A percentile compares a stretch with the other conserved stretches of the same genome.
Evolutionary conservation across 805 yeast genomes (phyloP).

Genomic region (Candida ovalis): DNA sequence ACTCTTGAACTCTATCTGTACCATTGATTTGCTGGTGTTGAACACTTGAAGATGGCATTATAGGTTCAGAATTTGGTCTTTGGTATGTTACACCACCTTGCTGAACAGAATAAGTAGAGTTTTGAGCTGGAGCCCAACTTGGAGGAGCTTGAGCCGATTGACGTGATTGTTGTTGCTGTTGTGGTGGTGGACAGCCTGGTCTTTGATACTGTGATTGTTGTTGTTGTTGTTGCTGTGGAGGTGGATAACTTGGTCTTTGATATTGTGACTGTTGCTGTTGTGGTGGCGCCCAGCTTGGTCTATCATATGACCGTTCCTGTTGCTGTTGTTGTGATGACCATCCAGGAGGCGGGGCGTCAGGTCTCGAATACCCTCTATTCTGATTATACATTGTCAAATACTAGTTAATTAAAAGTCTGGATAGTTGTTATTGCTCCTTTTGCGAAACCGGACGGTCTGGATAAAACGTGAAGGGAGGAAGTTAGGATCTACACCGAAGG

Average conservation of each 20-base stretch:
- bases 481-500: no score
- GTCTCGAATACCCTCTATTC: not conserved
- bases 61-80: slow-evolving; percentile 12
- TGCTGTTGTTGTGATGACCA: not conserved
- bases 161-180: not conserved
- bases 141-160: not conserved
- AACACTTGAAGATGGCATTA: slow-evolving; percentile 16
- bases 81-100: slow-evolving; percentile 6
- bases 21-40: slow-evolving; percentile 28
- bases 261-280: not conserved
- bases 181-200: not conserved
- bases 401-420: not conserved
- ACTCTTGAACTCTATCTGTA: slow-evolving; percentile 28
- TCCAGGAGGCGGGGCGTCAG: no score
- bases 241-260: not conserved
- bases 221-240: not conserved
- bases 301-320: no score
- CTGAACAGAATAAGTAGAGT: not conserved
- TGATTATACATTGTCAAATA: not conserved
- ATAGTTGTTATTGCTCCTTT: no score
- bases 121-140: not conserved
- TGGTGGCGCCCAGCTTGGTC: not conserved
- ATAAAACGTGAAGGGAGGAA: no score
- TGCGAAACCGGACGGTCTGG: no score
- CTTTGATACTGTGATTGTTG: not conserved